Base-by-base conservation (phyloP, 345 rosid genomes). In the Acer negundo region DNA sequence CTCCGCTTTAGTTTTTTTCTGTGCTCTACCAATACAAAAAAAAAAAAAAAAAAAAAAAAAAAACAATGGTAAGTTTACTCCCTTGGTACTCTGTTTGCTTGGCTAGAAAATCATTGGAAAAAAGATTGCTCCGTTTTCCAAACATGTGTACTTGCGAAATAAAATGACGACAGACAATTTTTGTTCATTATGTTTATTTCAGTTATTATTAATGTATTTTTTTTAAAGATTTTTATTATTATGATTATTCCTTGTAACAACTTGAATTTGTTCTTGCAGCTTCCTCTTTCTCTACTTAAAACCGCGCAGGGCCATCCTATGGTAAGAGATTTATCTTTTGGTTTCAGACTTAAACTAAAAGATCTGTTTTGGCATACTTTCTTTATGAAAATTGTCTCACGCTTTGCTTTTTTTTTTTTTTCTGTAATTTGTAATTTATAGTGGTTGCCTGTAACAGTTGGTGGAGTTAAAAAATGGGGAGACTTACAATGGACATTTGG, bases 391-490 rank as follows among this genome's bases (percentile, higher is more conserved):
- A 51, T 51, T 73, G 20, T 65, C 35, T 20, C 58, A 22, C 59
- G 26, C 11, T 15, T 31, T 16, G 8, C 35, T 6, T 19, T 0
- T 0, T 0, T 51, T 65, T 31, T 23, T 13, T 63, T 42, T 12
- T 22, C 5, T 73, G 74, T 74, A 51, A 67, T 55, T 76, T 83
- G 75, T 76, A 76, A 76, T 80, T 75, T 75, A 66, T 58, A 65
- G 23, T 84, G 77, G 67, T 69, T 82, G 47, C 40, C 74, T 80
- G 75, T 76, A 64, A 73, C 83, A 94, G 99, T 84, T 96, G 86
- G 97, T 96, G 73, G 99, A 96, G 82, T 85, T 96, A 80, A 92
- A 94, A 86, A 96, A 94, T 80, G 99, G 99, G 62, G 98, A 97
- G 86, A 97, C 99, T 16, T 95, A 93, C 71, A 95, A 95, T 84